These are phyloP conservation scores for Pestalotiopsis sp. DNA, from an alignment of 2,329 filamentous ascomycete genomes.

Conservation along the genomic window DNA sequence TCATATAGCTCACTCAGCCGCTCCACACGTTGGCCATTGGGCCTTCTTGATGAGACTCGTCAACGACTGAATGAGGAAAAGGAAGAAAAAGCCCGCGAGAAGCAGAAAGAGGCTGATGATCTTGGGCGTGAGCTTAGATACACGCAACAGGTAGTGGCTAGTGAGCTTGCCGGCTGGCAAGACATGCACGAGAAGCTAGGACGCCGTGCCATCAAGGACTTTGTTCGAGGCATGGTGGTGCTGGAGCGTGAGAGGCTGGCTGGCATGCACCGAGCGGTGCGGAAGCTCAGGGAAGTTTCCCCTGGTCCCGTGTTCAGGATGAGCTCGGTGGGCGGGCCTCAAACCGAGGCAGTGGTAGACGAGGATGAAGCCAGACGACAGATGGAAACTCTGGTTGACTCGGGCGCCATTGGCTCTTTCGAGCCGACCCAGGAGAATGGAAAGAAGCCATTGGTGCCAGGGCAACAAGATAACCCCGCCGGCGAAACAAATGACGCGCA, in stretches of 20 bases:
- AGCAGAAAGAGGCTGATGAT: slow-evolving; percentile 69
- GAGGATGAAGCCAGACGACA: slow-evolving; percentile 7
- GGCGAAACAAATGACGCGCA: neutral
- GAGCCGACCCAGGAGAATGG: neutral
- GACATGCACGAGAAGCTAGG: slow-evolving; percentile 82
- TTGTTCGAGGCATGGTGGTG: slow-evolving; percentile 79
- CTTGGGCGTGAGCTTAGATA: slow-evolving; percentile 84
- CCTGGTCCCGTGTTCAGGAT: slow-evolving; percentile 8
- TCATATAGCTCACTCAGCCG: slow-evolving; percentile 75
- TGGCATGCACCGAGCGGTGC: slow-evolving; percentile 77
- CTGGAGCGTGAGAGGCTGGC: slow-evolving; percentile 79
- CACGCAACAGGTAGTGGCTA: slow-evolving; percentile 90
- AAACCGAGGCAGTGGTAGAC: slow-evolving; percentile 4
- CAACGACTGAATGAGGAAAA: slow-evolving; percentile 82
- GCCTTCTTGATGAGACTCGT: slow-evolving; percentile 84
- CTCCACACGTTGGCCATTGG: slow-evolving; percentile 77
- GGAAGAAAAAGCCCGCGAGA: slow-evolving; percentile 75
- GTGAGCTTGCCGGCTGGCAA: slow-evolving; percentile 92
- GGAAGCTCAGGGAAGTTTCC: slow-evolving; percentile 53
- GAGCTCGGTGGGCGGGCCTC: slow-evolving; percentile 3
- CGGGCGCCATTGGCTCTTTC: neutral
- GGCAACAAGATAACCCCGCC: neutral
- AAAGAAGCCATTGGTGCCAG: neutral
- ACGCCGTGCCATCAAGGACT: slow-evolving; percentile 71
- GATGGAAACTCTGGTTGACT: slow-evolving; percentile 6